These are phyloP conservation scores for Penicillium sp. DNA, from an alignment of 2,329 filamentous ascomycete species.

Conservation along the genomic window DNA sequence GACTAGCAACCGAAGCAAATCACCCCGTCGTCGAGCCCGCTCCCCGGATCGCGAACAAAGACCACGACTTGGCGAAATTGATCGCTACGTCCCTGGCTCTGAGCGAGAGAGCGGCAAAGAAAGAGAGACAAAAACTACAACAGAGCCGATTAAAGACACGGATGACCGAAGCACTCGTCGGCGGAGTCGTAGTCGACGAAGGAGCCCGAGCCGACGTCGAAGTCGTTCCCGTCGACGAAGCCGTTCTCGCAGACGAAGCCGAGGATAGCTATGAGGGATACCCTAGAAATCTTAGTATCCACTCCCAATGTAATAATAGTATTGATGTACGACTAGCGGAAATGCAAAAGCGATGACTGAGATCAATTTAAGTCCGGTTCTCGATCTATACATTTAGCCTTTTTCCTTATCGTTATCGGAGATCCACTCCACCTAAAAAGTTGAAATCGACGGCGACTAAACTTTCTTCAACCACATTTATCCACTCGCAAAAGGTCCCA, in stretches of 20 bases:
- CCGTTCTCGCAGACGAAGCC: constrained; percentile 14
- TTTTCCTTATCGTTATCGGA: constrained; percentile 24
- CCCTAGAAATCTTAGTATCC: not conserved
- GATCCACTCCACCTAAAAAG: constrained; percentile 28
- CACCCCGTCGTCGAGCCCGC: constrained; percentile 40
- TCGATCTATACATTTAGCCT: not conserved
- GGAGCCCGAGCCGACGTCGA: constrained; percentile 19
- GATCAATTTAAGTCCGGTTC: not conserved
- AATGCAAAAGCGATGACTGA: not conserved
- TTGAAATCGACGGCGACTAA: constrained; percentile 17
- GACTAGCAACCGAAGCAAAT: constrained; percentile 42
- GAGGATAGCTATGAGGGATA: not conserved
- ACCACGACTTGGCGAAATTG: constrained; percentile 39
- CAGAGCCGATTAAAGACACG: constrained; percentile 12
- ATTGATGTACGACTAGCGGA: constrained; percentile 10
- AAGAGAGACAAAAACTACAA: constrained; percentile 3
- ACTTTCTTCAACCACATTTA: constrained; percentile 5
- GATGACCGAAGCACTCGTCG: constrained; percentile 24
- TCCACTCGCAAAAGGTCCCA: not conserved
- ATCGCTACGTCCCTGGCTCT: constrained; percentile 47
- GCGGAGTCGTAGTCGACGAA: constrained; percentile 19
- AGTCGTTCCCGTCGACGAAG: constrained; percentile 19
- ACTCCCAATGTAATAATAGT: constrained; percentile 10
- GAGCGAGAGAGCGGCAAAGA: constrained; percentile 24
- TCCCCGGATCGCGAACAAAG: constrained; percentile 38